Evolutionary conservation across 257 asterid genomes (phyloP).

Genomic region (Voacanga thouarsii): DNA sequence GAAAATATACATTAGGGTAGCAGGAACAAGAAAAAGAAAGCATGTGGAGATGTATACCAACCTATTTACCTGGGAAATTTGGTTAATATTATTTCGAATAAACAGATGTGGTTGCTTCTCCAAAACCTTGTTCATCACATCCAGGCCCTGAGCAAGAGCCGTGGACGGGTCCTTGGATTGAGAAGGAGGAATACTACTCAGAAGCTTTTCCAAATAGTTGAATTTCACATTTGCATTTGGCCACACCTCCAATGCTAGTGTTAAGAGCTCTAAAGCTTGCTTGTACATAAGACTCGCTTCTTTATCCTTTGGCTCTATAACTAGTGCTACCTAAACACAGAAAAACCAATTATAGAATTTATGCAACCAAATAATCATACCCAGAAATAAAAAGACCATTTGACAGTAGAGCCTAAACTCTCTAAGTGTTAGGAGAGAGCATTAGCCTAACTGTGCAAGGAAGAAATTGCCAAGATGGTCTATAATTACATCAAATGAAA

Average conservation of each 20-base stretch:
- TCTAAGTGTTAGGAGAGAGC: background rate
- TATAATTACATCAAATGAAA: background rate
- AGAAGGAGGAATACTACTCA: constrained; percentile 86
- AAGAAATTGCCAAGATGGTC: background rate
- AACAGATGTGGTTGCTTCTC: constrained; percentile 97
- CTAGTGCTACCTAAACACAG: constrained; percentile 75
- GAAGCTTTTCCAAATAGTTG: constrained; percentile 96
- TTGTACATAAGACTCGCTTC: constrained; percentile 97
- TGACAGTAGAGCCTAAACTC: background rate
- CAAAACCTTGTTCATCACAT: constrained; percentile 97
- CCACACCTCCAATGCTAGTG: constrained; percentile 99
- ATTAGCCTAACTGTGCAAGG: background rate
- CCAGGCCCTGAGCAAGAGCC: constrained; percentile 96
- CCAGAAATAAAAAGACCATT: background rate
- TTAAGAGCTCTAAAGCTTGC: constrained; percentile 94
- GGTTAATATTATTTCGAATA: constrained; percentile 87
- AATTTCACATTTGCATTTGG: constrained; percentile 98
- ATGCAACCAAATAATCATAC: background rate
- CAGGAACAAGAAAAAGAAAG: background rate
- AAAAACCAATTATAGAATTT: background rate
- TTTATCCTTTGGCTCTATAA: constrained; percentile 97
- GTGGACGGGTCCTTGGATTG: constrained; percentile 99
- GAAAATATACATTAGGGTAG: background rate
- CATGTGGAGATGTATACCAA: constrained; percentile 8
- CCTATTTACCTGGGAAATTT: constrained; percentile 79